Evolutionary conservation across 1,284 basidiomycete genomes (phyloP).

Genomic region (Gomphus bonarii): DNA sequence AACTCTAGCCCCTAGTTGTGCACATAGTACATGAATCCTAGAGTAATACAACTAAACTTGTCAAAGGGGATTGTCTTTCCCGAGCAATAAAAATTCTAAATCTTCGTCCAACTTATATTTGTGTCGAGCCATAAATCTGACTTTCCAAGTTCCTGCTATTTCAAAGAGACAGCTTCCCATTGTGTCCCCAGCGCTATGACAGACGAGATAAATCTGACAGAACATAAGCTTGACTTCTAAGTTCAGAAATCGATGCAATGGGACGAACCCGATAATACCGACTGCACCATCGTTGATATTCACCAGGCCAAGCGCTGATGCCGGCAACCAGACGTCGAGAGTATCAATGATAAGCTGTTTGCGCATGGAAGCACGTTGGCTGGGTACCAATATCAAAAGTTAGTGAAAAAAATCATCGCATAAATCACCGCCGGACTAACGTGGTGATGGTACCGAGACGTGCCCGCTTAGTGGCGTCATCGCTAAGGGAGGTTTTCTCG

Average conservation of each 20-base stretch:
- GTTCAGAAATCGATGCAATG: neutral
- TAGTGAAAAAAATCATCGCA: neutral
- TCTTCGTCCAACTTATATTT: neutral
- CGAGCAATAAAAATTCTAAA: neutral
- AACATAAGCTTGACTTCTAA: neutral
- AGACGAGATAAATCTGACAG: conserved; percentile 45
- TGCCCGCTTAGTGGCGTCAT: conserved; percentile 56
- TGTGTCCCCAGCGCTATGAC: conserved; percentile 43
- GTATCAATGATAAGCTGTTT: conserved; percentile 76
- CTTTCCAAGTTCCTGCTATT: neutral
- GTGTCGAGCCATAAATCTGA: no score
- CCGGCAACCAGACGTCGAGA: conserved; percentile 84
- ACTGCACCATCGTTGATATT: conserved; percentile 80
- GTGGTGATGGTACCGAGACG: neutral
- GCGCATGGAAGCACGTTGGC: conserved; percentile 53
- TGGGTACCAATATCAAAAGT: conserved; percentile 21
- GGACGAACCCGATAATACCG: conserved; percentile 70
- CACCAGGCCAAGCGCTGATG: conserved; percentile 71
- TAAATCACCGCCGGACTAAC: conserved; percentile 6
- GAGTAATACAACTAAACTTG: no score
- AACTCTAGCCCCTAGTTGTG: no score
- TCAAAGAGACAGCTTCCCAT: conserved; percentile 34
- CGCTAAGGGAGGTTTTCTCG: conserved; percentile 59
- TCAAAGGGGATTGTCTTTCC: neutral
- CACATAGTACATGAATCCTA: no score